These are phyloP conservation scores for Fonsecaea pugnacius DNA, from an alignment of 2,329 filamentous ascomycete species.

Conservation along the genomic window DNA sequence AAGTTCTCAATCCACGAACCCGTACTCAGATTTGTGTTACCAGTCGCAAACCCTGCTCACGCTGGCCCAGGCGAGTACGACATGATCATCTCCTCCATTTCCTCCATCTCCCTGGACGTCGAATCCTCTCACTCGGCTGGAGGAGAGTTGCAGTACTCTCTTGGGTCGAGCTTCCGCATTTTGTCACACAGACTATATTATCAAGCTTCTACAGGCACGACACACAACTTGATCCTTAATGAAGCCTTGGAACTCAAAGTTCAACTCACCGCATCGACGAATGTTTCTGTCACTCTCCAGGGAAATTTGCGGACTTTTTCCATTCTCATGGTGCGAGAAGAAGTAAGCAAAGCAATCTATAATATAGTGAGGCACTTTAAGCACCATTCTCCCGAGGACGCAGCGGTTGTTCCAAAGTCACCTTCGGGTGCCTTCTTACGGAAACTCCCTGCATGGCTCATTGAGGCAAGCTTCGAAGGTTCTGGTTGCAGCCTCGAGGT, in stretches of 20 bases:
- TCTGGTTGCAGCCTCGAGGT: slow-evolving; percentile 89
- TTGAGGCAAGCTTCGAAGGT: slow-evolving; percentile 81
- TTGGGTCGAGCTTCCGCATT: slow-evolving; percentile 79
- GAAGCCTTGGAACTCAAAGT: slow-evolving; percentile 87
- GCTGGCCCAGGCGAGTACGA: slow-evolving; percentile 81
- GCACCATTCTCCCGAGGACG: slow-evolving; percentile 69
- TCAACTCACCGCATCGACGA: slow-evolving; percentile 80
- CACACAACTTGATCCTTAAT: slow-evolving; percentile 84
- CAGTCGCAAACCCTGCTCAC: slow-evolving; percentile 64
- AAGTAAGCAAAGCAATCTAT: slow-evolving; percentile 88
- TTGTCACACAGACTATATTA: slow-evolving; percentile 92
- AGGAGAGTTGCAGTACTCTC: slow-evolving; percentile 82
- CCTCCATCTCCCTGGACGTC: slow-evolving; percentile 87
- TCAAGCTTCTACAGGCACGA: slow-evolving; percentile 79
- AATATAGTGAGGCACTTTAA: slow-evolving; percentile 87
- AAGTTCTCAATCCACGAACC: slow-evolving; percentile 98
- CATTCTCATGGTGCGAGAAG: slow-evolving; percentile 84
- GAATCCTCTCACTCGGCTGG: slow-evolving; percentile 93
- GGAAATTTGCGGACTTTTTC: slow-evolving; percentile 85
- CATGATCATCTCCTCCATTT: slow-evolving; percentile 91
- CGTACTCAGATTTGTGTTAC: slow-evolving; percentile 85
- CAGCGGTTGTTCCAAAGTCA: slow-evolving; percentile 46
- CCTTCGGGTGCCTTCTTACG: slow-evolving; percentile 67
- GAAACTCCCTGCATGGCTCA: slow-evolving; percentile 78
- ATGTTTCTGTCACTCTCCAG: slow-evolving; percentile 78